These are phyloP conservation scores for Dichotomopilus funicola DNA, from an alignment of 2,329 filamentous ascomycete species.

Conservation along the genomic window DNA sequence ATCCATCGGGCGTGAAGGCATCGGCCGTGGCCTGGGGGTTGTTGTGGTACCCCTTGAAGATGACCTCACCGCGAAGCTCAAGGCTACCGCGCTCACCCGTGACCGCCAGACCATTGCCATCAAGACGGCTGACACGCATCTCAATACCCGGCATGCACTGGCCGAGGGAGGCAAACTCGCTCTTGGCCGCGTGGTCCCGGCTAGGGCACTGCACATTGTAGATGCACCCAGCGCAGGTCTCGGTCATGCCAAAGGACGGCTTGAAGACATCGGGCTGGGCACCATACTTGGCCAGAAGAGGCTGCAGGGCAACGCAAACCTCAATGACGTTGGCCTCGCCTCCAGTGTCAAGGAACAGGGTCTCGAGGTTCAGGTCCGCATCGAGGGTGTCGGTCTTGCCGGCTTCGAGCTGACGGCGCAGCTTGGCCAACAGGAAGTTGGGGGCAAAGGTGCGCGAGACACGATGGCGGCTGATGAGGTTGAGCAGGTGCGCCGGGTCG, in stretches of 20 bases:
- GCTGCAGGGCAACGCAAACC: constrained; percentile 27
- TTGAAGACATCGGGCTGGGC: constrained; percentile 30
- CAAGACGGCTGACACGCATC: constrained; percentile 32
- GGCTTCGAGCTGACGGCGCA: constrained; percentile 19
- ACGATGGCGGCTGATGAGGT: constrained; percentile 34
- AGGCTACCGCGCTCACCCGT: constrained; percentile 45
- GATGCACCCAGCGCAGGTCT: constrained; percentile 46
- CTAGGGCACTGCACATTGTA: constrained; percentile 36
- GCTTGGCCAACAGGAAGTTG: constrained; percentile 31
- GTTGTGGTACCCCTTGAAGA: constrained; percentile 60
- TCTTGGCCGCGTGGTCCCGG: constrained; percentile 29
- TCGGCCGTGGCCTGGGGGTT: constrained; percentile 51
- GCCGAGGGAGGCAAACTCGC: constrained; percentile 34
- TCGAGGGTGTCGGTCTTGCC: constrained; percentile 1
- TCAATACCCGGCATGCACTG: constrained; percentile 32
- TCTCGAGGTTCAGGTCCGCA: constrained; percentile 10
- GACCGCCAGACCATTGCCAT: constrained; percentile 12
- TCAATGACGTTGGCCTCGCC: constrained; percentile 39
- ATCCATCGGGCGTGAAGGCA: constrained; percentile 45
- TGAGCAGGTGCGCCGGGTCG: constrained; percentile 34
- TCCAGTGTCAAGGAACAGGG: constrained; percentile 33
- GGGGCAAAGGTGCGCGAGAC: constrained; percentile 40
- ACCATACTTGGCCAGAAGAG: constrained; percentile 28
- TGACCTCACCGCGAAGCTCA: constrained; percentile 50
- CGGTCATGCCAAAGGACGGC: constrained; percentile 45